phyloP scores from a whole-genome alignment of 2,329 filamentous ascomycete species.

The Colletotrichum liaoningense region DNA sequence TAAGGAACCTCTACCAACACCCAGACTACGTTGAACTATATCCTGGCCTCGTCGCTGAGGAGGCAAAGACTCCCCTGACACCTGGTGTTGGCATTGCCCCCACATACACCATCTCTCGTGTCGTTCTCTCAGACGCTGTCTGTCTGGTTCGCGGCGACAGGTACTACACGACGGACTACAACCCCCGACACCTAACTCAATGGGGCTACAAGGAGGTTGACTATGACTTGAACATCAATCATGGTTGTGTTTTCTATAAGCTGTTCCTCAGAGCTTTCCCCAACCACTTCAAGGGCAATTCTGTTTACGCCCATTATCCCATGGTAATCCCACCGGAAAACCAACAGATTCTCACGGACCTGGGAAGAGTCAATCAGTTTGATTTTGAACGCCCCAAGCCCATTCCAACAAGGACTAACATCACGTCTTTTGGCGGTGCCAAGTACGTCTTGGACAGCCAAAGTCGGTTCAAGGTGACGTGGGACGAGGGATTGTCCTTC shows the following conservation, averaged over 20 bases:
- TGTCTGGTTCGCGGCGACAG: conserved; percentile 82
- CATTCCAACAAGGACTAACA: conserved; percentile 61
- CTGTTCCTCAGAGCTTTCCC: conserved; percentile 84
- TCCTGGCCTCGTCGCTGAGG: conserved; percentile 81
- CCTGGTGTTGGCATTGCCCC: conserved; percentile 81
- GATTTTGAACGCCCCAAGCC: conserved; percentile 72
- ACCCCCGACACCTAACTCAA: conserved; percentile 79
- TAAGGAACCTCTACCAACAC: conserved; percentile 78
- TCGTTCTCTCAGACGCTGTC: conserved; percentile 82
- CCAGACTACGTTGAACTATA: conserved; percentile 86
- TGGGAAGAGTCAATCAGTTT: conserved; percentile 77
- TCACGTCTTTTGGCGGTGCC: conserved; percentile 71
- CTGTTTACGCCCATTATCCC: conserved; percentile 85
- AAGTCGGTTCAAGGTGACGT: conserved; percentile 72
- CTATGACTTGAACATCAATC: conserved; percentile 79
- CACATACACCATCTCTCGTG: conserved; percentile 81
- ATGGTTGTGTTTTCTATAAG: conserved; percentile 89
- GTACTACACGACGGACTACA: conserved; percentile 83
- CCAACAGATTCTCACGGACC: conserved; percentile 73
- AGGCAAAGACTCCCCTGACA: conserved; percentile 78
- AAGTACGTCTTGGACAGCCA: conserved; percentile 71
- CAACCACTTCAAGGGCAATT: conserved; percentile 80
- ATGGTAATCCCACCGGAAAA: conserved; percentile 79
- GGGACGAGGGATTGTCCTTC: conserved; percentile 71
- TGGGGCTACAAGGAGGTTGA: conserved; percentile 85